These are phyloP conservation scores for Monascus purpureus DNA, from an alignment of 495 filamentous ascomycete genomes.

Conservation along the genomic window DNA sequence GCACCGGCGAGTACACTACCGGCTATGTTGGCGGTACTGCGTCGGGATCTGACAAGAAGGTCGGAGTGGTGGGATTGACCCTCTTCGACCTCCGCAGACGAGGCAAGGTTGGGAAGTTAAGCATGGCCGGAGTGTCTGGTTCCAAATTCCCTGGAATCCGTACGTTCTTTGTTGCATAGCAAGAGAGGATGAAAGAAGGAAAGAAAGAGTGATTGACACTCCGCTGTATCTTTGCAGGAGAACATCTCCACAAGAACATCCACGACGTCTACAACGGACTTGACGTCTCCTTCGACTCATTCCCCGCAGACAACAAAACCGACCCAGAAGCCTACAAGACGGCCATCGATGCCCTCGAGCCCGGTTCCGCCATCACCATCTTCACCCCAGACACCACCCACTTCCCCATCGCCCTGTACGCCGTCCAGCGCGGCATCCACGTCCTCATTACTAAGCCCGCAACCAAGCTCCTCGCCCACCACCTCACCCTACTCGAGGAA, in stretches of 20 bases:
- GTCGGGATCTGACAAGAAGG: constrained; percentile 79
- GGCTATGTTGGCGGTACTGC: constrained; percentile 69
- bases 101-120: constrained; percentile 73
- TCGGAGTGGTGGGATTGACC: constrained; percentile 81
- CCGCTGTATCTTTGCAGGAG: constrained; percentile 32
- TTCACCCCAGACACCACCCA: constrained; percentile 94
- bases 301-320: constrained; percentile 51
- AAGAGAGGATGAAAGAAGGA: background rate
- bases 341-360: constrained; percentile 72
- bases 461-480: constrained; percentile 67
- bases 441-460: constrained; percentile 95
- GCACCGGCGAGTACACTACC: constrained; percentile 93
- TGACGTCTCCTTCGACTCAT: constrained; percentile 71
- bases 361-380: constrained; percentile 85
- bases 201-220: constrained; percentile 2
- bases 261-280: constrained; percentile 73
- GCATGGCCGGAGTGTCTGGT: constrained; percentile 84
- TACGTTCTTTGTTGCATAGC: constrained; percentile 26
- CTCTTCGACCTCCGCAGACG: constrained; percentile 80
- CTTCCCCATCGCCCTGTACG: constrained; percentile 88
- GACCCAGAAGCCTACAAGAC: constrained; percentile 80
- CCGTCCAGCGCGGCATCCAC: constrained; percentile 73
- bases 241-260: constrained; percentile 84
- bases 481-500: constrained; percentile 57
- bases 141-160: constrained; percentile 84